Base-by-base conservation (phyloP, 176 grass and related monocot species). In the Bolboschoenus planiculmis region DNA sequence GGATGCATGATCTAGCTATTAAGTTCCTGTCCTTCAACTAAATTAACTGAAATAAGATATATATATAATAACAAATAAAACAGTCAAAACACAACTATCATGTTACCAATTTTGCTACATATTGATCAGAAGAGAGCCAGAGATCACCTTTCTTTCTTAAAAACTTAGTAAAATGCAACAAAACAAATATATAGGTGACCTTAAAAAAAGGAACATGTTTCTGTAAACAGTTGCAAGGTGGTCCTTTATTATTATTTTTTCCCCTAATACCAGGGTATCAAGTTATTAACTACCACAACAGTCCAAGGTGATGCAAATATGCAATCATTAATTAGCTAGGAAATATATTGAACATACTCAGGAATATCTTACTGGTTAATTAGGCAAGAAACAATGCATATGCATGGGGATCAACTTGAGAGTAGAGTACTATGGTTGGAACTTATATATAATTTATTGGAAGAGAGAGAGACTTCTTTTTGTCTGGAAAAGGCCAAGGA, bases 171-270 rank as follows among this genome's bases (percentile, higher is more conserved):
- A 76, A 56, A 72, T 46, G 5, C 26, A 77, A 24, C 2, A 40
- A 46, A 16, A 62, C 3, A 59, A 43, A 40, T 57, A 23, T 80
- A 79, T 16, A 63, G 56, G 20, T 39, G 20, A 15, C 83, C 75
- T 85, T 65, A 85, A 80, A 65, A 80, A 53, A 80, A 68, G 84
- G 84, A 40, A 67, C 26, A 37, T 85, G 73, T 78, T 30, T 35
- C 57, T 62, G 14, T 35, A 7, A 56, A 47, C 55, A 85, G 37
- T 46, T 78, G 44, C 70, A 51, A 85, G 33, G 44, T 34, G 27
- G 29, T 36, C 24, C 29, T 39, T 26, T 81, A 43, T 78, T 0
- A 3, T 13, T 62, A 4, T 67, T 27, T 74, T 68, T 39, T n/a
- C 6, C 56, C 56, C 56, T 40, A 81, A 56, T 29, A 40, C 6